phyloP scores from a whole-genome alignment of 108 stramenopile genomes.

The Epithemia pelagica region DNA sequence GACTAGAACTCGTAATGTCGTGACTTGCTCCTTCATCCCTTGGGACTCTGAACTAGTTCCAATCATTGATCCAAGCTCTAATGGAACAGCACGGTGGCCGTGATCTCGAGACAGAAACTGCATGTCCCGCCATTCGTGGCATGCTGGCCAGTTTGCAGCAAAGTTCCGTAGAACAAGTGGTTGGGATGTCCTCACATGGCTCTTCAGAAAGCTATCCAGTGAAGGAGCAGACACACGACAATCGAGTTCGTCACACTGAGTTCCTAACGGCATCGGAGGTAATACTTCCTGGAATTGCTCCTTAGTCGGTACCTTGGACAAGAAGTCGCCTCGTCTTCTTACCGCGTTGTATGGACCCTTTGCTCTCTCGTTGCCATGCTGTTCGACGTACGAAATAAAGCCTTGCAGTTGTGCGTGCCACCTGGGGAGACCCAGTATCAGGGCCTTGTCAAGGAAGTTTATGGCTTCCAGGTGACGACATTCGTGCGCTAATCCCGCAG shows the following conservation, averaged over 20 bases:
- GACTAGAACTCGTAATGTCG: conserved; percentile 35
- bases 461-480: conserved; percentile 37
- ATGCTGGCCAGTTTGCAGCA: conserved; percentile 32
- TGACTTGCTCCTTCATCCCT: conserved; percentile 37
- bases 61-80: conserved; percentile 47
- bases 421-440: conserved; percentile 35
- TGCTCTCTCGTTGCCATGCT: conserved; percentile 28
- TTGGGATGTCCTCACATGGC: conserved; percentile 1
- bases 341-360: conserved; percentile 8
- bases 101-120: conserved; percentile 15
- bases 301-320: background rate
- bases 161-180: conserved; percentile 35
- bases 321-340: background rate
- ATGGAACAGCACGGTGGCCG: conserved; percentile 50
- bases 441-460: conserved; percentile 37
- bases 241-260: background rate
- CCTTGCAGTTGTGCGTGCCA: background rate
- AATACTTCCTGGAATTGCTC: background rate
- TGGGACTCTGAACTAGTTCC: background rate
- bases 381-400: conserved; percentile 45
- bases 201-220: background rate
- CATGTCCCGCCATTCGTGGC: conserved; percentile 41
- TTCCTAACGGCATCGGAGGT: background rate
- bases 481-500: conserved; percentile 37
- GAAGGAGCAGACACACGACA: background rate